Evolutionary conservation across 1,284 basidiomycete species (phyloP).

Genomic region (Takashimella koratensis): DNA sequence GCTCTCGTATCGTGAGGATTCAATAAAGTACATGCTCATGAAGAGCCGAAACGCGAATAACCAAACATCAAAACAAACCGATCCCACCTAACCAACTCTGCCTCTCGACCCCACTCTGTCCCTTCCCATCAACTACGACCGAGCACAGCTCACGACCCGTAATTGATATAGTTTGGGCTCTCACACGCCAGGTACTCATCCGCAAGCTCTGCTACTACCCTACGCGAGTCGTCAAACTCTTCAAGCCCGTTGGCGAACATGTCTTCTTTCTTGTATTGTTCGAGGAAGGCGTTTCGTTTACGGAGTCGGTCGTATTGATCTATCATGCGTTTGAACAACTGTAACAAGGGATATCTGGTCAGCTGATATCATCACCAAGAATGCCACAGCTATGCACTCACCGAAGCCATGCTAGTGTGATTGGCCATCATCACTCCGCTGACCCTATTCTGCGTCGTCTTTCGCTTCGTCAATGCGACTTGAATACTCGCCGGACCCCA

Average conservation of each 20-base stretch:
- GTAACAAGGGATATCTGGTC: slow-evolving; percentile 1
- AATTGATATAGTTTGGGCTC: slow-evolving; percentile 74
- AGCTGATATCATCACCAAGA: no score
- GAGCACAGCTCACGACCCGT: slow-evolving; percentile 11
- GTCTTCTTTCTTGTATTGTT: slow-evolving; percentile 95
- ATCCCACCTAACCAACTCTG: no score
- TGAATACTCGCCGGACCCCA: slow-evolving; percentile 99
- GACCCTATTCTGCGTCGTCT: slow-evolving; percentile 92
- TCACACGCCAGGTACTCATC: slow-evolving; percentile 92
- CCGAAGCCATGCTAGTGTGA: slow-evolving; percentile 93
- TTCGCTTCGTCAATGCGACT: slow-evolving; percentile 84
- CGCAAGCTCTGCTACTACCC: slow-evolving; percentile 70
- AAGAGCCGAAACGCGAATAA: no score
- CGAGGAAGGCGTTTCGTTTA: slow-evolving; percentile 90
- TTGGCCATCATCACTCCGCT: slow-evolving; percentile 99
- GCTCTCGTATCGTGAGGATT: no score
- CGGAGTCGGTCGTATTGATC: slow-evolving; percentile 89
- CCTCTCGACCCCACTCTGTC: no score
- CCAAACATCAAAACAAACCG: no score
- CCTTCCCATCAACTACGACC: no score
- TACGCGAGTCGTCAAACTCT: slow-evolving; percentile 93
- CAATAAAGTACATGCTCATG: no score
- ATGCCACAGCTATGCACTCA: slow-evolving; percentile 52
- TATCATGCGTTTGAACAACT: slow-evolving; percentile 94
- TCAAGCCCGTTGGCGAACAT: slow-evolving; percentile 87